Base-by-base conservation (phyloP, 352 stramenopile genomes). In the Globisporangium spiculum region DNA sequence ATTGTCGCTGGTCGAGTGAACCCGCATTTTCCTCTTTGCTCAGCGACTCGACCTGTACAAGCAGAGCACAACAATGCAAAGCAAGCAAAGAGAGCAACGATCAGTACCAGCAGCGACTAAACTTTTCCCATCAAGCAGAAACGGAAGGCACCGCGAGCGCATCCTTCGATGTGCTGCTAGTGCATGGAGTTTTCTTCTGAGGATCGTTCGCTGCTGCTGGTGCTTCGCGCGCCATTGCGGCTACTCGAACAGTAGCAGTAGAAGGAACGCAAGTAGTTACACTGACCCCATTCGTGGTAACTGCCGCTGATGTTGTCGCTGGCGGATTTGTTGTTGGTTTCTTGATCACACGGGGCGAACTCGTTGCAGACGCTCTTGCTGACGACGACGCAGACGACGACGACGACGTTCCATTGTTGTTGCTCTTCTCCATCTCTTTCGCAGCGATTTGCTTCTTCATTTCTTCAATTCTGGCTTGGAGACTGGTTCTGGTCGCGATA, bases 21-120 rank as follows among this genome's bases (percentile, higher is more conserved):
- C 60, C 20, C 74, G 67, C 55, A 76, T 74, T 44, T 86, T 86
- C 52, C 80, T 86, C 30, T 85, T 75, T 81, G 32, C n/a, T 50
- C 32, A 48, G 32, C 32, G 22, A 24, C 56, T 36, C n/a, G 20
- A 44, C 27, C 60, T 60, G 38, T 16, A 34, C 55, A 60, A 34
- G 38, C 55, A 60, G 27, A 60, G 27, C 22, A 63, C n/a, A 66
- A 22, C 5, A 59, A 24, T 59, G 34, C 48, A 52, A 52, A 52
- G 27, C 22, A 46, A 50, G 27, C 53, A 68, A 44, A 63, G 16
- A 46, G 9, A 38, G 56, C 56, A 38, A 62, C 56, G 56, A 62
- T 62, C 56, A 62, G 56, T 62, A 62, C 56, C 56, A 62, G 56
- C 56, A 48, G 32, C 30, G 24, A 50, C 36, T 24, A 24, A 32